Conservation (phyloP, 768 basidiomycete species). For the Steccherinum ochraceum region DNA sequence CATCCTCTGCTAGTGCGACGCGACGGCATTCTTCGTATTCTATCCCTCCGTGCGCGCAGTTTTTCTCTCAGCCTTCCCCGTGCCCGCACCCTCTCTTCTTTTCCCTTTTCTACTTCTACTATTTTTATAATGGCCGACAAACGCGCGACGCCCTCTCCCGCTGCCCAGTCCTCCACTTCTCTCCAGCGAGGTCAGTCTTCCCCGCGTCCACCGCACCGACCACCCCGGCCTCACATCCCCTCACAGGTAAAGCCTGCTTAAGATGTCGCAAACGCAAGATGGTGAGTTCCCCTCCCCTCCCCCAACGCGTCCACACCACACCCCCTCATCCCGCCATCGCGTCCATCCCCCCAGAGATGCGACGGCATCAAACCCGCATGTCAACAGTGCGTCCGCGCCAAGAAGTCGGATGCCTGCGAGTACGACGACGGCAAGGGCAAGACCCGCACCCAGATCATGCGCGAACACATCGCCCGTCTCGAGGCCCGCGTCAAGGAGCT, state of each 20-base stretch:
- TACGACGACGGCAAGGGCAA: constrained; percentile 85
- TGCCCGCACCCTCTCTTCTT: constrained; percentile 18
- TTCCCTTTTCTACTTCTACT: constrained; percentile 18
- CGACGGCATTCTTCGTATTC: background rate
- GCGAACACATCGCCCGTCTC: constrained; percentile 69
- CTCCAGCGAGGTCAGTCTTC: constrained; percentile 21
- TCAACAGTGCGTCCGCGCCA: constrained; percentile 71
- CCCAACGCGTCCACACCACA: background rate
- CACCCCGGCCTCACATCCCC: constrained; percentile 13
- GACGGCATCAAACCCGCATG: constrained; percentile 74
- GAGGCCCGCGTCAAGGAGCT: constrained; percentile 69
- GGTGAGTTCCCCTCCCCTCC: too few species aligned
- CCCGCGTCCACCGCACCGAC: background rate
- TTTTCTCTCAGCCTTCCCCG: constrained; percentile 12
- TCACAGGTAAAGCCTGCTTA: constrained; percentile 44
- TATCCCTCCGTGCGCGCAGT: constrained; percentile 7
- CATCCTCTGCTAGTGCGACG: background rate
- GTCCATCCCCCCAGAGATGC: constrained; percentile 48
- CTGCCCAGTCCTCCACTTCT: constrained; percentile 19
- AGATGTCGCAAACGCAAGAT: constrained; percentile 52
- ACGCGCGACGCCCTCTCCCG: constrained; percentile 11
- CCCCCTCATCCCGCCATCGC: background rate
- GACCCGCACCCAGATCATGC: constrained; percentile 72
- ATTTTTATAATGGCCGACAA: constrained; percentile 28
- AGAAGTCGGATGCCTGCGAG: constrained; percentile 69